A percentile compares a stretch with the other conserved stretches of the same genome.
phyloP scores from a whole-genome alignment of 768 basidiomycete species.

The Clathrus columnatus region DNA sequence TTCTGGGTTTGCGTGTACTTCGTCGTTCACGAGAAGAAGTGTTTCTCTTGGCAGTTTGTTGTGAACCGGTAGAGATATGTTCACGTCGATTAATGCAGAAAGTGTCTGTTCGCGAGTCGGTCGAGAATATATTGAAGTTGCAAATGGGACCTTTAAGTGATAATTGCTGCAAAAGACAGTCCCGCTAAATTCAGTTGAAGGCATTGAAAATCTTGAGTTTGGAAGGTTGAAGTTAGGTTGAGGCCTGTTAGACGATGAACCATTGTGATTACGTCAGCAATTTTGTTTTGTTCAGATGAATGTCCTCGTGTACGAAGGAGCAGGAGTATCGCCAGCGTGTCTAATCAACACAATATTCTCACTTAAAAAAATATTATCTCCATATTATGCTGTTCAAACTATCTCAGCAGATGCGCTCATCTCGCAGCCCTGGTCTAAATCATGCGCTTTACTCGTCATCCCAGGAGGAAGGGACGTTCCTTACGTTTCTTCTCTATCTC shows the following conservation, averaged over 20 bases:
- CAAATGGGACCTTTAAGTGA: background rate
- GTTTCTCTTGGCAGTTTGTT: background rate
- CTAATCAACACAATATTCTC: constrained; percentile 34
- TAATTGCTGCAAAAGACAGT: too few relatives aligned
- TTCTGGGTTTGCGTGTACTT: background rate
- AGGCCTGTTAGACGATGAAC: too few relatives aligned
- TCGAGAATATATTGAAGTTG: background rate
- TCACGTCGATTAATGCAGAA: background rate
- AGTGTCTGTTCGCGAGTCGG: background rate
- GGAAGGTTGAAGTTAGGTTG: too few relatives aligned
- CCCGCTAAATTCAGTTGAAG: too few relatives aligned
- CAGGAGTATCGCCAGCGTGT: constrained; percentile 44
- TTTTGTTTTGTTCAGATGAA: constrained; percentile 58
- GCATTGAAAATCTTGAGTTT: too few relatives aligned
- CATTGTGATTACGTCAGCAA: too few relatives aligned
- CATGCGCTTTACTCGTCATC: constrained; percentile 74
- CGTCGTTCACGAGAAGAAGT: background rate
- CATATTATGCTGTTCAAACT: constrained; percentile 72
- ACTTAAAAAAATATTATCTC: constrained; percentile 50
- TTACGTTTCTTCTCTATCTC: constrained; percentile 28
- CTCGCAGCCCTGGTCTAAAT: constrained; percentile 65
- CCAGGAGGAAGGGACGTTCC: constrained; percentile 46
- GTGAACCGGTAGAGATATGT: background rate
- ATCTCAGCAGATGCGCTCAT: constrained; percentile 49
- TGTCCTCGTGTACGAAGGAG: constrained; percentile 65